These are phyloP conservation scores for Cordyceps farinosa DNA, from an alignment of 2,329 filamentous ascomycete species.

Conservation along the genomic window DNA sequence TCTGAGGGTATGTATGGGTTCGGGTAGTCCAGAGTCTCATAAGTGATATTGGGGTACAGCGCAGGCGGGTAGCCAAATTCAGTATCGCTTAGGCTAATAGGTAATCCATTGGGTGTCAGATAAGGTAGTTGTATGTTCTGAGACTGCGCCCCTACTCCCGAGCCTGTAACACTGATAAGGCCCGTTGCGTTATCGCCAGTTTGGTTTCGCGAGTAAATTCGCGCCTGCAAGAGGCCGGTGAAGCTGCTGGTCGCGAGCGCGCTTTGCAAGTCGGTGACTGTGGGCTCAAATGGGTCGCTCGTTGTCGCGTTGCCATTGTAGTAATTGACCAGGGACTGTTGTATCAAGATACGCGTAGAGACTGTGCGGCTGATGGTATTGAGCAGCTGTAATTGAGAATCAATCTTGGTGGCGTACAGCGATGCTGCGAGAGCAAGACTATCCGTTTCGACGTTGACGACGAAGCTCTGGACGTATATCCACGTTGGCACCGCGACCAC, in stretches of 20 bases:
- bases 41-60: conserved; percentile 78
- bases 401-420: conserved; percentile 78
- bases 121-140: conserved; percentile 61
- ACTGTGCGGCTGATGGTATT: conserved; percentile 71
- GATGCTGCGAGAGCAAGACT: conserved; percentile 75
- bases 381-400: conserved; percentile 74
- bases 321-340: conserved; percentile 49
- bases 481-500: conserved; percentile 76
- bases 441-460: conserved; percentile 50
- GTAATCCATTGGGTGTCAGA: conserved; percentile 51
- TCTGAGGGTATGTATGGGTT: conserved; percentile 41
- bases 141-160: conserved; percentile 27
- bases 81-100: conserved; percentile 58
- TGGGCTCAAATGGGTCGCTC: conserved; percentile 55
- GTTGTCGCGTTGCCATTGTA: conserved; percentile 53
- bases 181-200: conserved; percentile 50
- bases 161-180: conserved; percentile 62
- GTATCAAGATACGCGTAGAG: conserved; percentile 61
- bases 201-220: conserved; percentile 67
- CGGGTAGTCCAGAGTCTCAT: conserved; percentile 42
- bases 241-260: conserved; percentile 62
- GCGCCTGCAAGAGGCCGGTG: conserved; percentile 62
- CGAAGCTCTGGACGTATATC: conserved; percentile 55
- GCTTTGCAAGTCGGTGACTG: conserved; percentile 63
- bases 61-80: conserved; percentile 64